Conservation (phyloP, 2,329 filamentous ascomycete species). For the Trichoderma aggressivum region DNA sequence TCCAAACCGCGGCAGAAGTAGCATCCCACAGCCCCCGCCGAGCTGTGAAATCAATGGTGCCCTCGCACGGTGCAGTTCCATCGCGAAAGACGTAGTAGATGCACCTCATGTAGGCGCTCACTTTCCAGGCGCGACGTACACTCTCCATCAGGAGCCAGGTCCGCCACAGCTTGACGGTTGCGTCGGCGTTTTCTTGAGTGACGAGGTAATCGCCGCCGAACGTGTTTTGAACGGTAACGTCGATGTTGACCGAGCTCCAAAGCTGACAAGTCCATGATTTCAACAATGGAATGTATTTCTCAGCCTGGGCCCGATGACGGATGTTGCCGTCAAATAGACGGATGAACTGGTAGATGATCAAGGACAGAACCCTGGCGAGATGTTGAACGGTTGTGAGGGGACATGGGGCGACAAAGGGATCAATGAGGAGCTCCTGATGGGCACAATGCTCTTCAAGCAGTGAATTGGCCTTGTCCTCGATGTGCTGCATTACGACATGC, state of each 20-base stretch:
- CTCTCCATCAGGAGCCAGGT: slow-evolving; percentile 30
- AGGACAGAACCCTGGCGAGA: slow-evolving; percentile 23
- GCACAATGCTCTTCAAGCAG: slow-evolving; percentile 10
- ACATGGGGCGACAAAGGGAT: neutral
- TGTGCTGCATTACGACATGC: slow-evolving; percentile 25
- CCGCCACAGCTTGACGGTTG: slow-evolving; percentile 21
- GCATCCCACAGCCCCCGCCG: slow-evolving; percentile 29
- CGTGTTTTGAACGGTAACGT: slow-evolving; percentile 21
- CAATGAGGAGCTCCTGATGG: neutral
- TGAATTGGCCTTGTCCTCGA: slow-evolving; percentile 23
- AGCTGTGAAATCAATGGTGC: slow-evolving; percentile 26
- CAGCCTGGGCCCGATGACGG: slow-evolving; percentile 24
- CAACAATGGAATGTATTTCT: slow-evolving; percentile 19
- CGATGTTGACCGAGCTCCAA: slow-evolving; percentile 20
- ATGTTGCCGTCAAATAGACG: slow-evolving; percentile 28
- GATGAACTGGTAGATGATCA: slow-evolving; percentile 25
- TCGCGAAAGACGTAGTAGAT: slow-evolving; percentile 23
- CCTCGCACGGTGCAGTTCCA: slow-evolving; percentile 20
- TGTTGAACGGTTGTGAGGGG: slow-evolving; percentile 18
- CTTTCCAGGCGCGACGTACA: slow-evolving; percentile 27
- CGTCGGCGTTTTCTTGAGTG: neutral
- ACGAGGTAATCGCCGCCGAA: slow-evolving; percentile 1
- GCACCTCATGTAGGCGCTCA: slow-evolving; percentile 20
- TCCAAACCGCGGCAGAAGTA: slow-evolving; percentile 26
- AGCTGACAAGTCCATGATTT: slow-evolving; percentile 20